Evolutionary conservation across 257 asterid species (phyloP), one percentile per base, ranked within the genome.

Genomic region (Capsicum baccatum): DNA sequence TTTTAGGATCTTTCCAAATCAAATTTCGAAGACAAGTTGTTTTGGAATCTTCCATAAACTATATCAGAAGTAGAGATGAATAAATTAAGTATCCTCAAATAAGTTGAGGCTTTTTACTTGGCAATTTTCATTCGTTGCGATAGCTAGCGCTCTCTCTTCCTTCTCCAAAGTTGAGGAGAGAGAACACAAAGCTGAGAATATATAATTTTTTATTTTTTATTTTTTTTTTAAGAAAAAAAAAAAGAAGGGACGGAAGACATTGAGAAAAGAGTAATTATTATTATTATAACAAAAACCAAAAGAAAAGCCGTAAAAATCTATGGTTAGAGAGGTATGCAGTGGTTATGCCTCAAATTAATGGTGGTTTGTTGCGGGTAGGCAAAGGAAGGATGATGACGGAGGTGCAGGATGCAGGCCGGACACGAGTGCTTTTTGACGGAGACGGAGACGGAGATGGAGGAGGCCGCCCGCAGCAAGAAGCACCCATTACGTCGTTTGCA

Each of bases 331-430:
- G 81, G 62, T 74, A 42, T 74, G 44, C 80, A 48, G 44, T 74
- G 62, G 26, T 76, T 76, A 76, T 76, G 81, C 81, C 81, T 52
- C 81, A 54, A 76, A 76, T 52, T 76, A 35, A 52, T 54, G 16
- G 26, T 52, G 81, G 8, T 8, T 74, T 54, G 63, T 26, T 76
- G 81, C 52, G 81, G 81, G 59, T 54, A 76, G 64, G 63, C 81
- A 76, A 54, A 76, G 64, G 63, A 76, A 76, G 81, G 81, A 76
- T 76, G 81, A 76, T 76, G 81, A 76, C 81, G 64, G 81, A 76
- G 81, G 64, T 76, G 81, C 48, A 76, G 4, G 64, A 52, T 76
- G 62, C 63, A 63, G 81, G 48, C 64, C 64, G 48, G 63, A 17
- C 81, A 74, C 44, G 21, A 74, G 81, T 74, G 42, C 42, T 21